Conservation (phyloP, 1,284 basidiomycete species). For the Ganoderma meredithae region DNA sequence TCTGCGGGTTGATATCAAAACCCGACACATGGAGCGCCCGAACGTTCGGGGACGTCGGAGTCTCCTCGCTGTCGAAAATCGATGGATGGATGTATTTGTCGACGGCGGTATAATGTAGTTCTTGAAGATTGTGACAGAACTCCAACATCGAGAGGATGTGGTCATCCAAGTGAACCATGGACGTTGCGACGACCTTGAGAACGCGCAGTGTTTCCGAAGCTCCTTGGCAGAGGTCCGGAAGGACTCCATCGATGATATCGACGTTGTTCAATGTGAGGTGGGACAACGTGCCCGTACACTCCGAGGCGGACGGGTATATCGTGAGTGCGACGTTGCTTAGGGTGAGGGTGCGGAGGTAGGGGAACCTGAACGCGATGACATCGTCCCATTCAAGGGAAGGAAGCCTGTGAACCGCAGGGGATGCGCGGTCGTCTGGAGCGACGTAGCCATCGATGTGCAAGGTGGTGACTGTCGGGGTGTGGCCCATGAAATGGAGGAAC, state of each 20-base stretch:
- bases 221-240: slow-evolving; percentile 48
- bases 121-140: slow-evolving; percentile 37
- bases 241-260: slow-evolving; percentile 47
- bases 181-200: slow-evolving; percentile 47
- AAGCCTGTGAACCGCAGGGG: slow-evolving; percentile 16
- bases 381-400: slow-evolving; percentile 43
- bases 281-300: slow-evolving; percentile 45
- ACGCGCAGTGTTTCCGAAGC: slow-evolving; percentile 44
- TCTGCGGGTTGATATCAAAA: slow-evolving; percentile 46
- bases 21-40: slow-evolving; percentile 47
- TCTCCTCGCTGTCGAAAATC: slow-evolving; percentile 35
- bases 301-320: slow-evolving; percentile 46
- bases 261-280: slow-evolving; percentile 54
- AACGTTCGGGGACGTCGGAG: slow-evolving; percentile 29
- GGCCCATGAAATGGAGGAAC: slow-evolving; percentile 51
- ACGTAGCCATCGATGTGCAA: slow-evolving; percentile 54
- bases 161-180: slow-evolving; percentile 45
- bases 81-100: slow-evolving; percentile 33
- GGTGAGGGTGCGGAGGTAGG: slow-evolving; percentile 43
- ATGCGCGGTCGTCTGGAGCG: slow-evolving; percentile 12
- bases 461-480: slow-evolving; percentile 49
- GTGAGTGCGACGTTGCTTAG: slow-evolving; percentile 54
- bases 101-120: slow-evolving; percentile 36
- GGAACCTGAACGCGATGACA: slow-evolving; percentile 40
- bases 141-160: slow-evolving; percentile 49